Percentiles rank a stretch among this genome's conserved stretches.
These are phyloP conservation scores for Arabidopsis hybrid DNA, from an alignment of 441 rosid species.

Conservation along the genomic window DNA sequence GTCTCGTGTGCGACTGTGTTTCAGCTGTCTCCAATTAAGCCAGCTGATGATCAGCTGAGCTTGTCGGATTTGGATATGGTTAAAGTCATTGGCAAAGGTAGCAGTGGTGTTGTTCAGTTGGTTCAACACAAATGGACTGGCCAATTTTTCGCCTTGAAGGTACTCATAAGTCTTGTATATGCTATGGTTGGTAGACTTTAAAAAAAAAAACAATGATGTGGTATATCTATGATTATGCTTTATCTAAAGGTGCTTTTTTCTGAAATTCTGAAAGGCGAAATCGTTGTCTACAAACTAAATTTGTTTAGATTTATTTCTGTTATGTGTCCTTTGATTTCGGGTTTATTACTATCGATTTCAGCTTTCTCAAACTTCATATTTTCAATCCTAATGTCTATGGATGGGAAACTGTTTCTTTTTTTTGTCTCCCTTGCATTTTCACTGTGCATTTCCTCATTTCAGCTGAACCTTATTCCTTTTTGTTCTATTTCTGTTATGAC, in stretches of 20 bases:
- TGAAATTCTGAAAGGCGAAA: not conserved
- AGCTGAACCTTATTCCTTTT: conserved; percentile 5
- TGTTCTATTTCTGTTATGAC: conserved; percentile 23
- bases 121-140: conserved; percentile 99
- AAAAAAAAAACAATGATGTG: too few relatives aligned
- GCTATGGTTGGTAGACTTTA: too few relatives aligned
- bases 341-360: not conserved
- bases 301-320: not conserved
- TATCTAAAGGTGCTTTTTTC: not conserved
- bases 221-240: not conserved
- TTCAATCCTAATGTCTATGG: not conserved
- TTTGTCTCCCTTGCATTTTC: not conserved
- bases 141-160: conserved; percentile 96
- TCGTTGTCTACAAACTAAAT: conserved; percentile 15
- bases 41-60: conserved; percentile 81
- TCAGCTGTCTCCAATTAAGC: conserved; percentile 85
- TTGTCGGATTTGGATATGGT: conserved; percentile 81
- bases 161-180: conserved; percentile 24
- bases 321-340: not conserved
- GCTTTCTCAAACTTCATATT: not conserved
- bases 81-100: conserved; percentile 94
- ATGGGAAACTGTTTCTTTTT: not conserved
- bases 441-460: not conserved
- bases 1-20: conserved; percentile 9
- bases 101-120: conserved; percentile 90